Conservation (phyloP, 805 yeast genomes). For the Diddensiella caesifluorescens region DNA sequence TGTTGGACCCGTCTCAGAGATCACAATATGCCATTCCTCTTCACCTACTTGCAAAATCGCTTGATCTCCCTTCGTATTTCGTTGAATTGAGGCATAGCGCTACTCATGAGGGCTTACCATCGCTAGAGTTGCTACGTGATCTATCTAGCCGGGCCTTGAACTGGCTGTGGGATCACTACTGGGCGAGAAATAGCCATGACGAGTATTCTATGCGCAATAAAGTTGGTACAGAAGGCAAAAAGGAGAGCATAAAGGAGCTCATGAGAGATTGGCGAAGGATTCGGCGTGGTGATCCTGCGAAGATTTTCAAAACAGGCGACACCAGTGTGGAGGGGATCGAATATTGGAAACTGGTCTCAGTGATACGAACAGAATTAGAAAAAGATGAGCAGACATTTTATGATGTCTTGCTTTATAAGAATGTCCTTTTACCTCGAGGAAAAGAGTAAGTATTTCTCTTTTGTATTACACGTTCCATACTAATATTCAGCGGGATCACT, state of each 20-base stretch:
- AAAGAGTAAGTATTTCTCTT: slow-evolving; percentile 3
- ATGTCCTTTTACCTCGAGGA: slow-evolving; percentile 32
- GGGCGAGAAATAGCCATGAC: slow-evolving; percentile 40
- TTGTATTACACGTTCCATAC: too few relatives aligned
- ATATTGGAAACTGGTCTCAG: slow-evolving; percentile 39
- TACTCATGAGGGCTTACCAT: slow-evolving; percentile 83
- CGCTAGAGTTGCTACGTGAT: slow-evolving; percentile 59
- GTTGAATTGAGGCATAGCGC: slow-evolving; percentile 89
- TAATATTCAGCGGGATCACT: slow-evolving; percentile 4
- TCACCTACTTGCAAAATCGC: slow-evolving; percentile 61
- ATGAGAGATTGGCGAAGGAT: slow-evolving; percentile 47
- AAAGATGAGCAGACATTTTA: slow-evolving; percentile 23
- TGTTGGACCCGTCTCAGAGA: slow-evolving; percentile 81
- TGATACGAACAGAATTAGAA: slow-evolving; percentile 19
- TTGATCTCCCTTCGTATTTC: slow-evolving; percentile 69
- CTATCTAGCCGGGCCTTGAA: slow-evolving; percentile 54
- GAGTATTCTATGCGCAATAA: slow-evolving; percentile 3
- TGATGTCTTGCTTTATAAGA: slow-evolving; percentile 30
- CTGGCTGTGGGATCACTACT: slow-evolving; percentile 73
- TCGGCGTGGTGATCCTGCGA: slow-evolving; percentile 41
- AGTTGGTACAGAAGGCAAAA: slow-evolving; percentile 5
- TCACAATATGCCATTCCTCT: slow-evolving; percentile 74
- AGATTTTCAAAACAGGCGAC: slow-evolving; percentile 40
- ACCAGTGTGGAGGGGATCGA: slow-evolving; percentile 38
- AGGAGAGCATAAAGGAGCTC: slow-evolving; percentile 30